These are phyloP conservation scores for Picea mariana DNA, from an alignment of 83 land plant species.

Conservation along the genomic window DNA sequence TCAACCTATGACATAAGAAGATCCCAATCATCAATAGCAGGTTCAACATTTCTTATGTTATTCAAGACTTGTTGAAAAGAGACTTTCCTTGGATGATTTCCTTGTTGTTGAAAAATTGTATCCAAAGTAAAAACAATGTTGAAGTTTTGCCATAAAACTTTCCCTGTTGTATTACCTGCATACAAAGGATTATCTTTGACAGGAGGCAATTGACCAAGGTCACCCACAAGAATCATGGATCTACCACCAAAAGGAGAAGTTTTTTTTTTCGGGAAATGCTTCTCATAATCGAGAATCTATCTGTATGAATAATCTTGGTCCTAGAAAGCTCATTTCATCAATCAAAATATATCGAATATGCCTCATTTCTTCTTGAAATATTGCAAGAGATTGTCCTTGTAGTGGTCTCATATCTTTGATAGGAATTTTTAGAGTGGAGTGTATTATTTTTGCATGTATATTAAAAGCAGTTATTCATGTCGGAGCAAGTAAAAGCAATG, in stretches of 20 bases:
- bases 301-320: not conserved
- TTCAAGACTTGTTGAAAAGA: too few relatives aligned
- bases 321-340: not conserved
- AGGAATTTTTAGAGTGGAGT: not conserved
- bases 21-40: too few relatives aligned
- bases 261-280: not conserved
- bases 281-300: not conserved
- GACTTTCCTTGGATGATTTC: too few relatives aligned
- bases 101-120: too few relatives aligned
- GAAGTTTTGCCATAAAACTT: too few relatives aligned
- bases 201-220: not conserved
- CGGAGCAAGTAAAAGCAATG: not conserved
- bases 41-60: too few relatives aligned
- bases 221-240: not conserved
- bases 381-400: too few relatives aligned
- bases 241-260: not conserved
- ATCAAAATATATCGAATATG: not conserved
- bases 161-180: not conserved
- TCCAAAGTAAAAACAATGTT: too few relatives aligned
- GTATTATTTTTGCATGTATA: not conserved
- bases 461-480: not conserved
- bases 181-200: not conserved
- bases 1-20: too few relatives aligned
- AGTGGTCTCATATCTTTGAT: too few relatives aligned
- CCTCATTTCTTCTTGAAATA: too few relatives aligned